These are phyloP conservation scores for Puccinia triticina DNA, from an alignment of 1,284 basidiomycete species.

Conservation along the genomic window DNA sequence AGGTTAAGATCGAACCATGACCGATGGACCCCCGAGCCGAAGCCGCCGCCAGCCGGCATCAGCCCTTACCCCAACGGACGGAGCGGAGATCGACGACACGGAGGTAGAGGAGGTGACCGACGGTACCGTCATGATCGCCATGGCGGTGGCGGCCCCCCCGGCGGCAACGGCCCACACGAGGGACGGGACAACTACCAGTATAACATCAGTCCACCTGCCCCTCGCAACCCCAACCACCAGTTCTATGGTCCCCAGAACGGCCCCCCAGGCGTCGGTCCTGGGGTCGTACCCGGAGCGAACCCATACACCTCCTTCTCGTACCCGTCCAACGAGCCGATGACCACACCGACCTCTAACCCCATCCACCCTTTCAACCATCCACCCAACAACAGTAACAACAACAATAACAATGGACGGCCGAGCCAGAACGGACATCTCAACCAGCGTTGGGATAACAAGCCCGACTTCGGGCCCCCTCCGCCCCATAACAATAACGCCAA, in stretches of 20 bases:
- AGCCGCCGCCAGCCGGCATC: neutral
- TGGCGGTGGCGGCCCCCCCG: conserved; percentile 11
- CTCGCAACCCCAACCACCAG: conserved; percentile 10
- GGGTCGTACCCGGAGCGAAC: neutral
- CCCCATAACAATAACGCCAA: neutral
- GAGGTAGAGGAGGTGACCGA: conserved; percentile 15
- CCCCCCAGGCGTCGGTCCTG: neutral
- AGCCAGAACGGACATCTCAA: neutral
- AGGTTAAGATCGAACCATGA: conserved; percentile 12
- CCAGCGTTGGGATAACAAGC: neutral
- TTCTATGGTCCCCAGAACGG: conserved; percentile 6
- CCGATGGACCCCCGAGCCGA: conserved; percentile 30
- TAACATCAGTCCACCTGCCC: neutral
- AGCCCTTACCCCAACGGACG: conserved; percentile 2
- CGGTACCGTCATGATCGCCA: conserved; percentile 1
- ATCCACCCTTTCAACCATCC: neutral
- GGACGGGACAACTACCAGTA: conserved; percentile 8
- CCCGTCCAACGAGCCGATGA: neutral
- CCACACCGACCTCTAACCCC: neutral
- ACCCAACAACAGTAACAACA: neutral
- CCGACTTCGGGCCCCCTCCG: conserved; percentile 7
- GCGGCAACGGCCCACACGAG: neutral
- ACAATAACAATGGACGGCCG: neutral
- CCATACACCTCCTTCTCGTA: neutral
- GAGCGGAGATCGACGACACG: conserved; percentile 1